A percentile compares a stretch with the other conserved stretches of the same genome.
These are phyloP conservation scores for Clarireedia monteithiana DNA, from an alignment of 2,329 filamentous ascomycete species.

Conservation along the genomic window DNA sequence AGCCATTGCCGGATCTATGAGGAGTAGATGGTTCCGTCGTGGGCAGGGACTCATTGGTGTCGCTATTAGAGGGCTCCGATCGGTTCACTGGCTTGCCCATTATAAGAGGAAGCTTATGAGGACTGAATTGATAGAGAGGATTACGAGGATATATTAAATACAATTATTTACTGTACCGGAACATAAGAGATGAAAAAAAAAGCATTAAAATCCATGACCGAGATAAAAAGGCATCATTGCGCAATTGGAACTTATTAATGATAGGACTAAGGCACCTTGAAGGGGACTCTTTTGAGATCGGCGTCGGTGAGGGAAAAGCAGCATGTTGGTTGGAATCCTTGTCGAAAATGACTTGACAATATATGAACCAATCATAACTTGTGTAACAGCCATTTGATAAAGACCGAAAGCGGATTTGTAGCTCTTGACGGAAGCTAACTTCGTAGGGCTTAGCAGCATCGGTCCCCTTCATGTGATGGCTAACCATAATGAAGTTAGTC, in stretches of 20 bases:
- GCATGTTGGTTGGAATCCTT: no score
- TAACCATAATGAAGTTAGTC: background rate
- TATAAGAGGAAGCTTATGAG: background rate
- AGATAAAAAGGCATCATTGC: background rate
- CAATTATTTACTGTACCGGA: background rate
- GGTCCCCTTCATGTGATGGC: background rate
- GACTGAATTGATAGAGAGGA: background rate
- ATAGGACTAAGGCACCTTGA: no score
- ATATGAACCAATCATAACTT: background rate
- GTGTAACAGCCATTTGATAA: background rate
- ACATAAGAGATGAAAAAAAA: background rate
- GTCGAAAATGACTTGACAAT: no score
- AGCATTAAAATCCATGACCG: background rate
- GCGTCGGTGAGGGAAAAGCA: no score
- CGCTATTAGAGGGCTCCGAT: background rate
- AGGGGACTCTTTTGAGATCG: no score
- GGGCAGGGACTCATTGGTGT: background rate
- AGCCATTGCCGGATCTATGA: constrained; percentile 8
- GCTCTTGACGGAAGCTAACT: background rate
- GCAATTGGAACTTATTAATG: background rate
- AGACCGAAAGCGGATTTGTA: background rate
- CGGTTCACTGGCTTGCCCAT: background rate
- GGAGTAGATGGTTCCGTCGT: constrained; percentile 8
- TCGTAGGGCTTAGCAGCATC: no score
- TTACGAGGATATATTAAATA: no score